Base-by-base conservation (phyloP, 176 grass and related monocot species). In the Pontederia crassipes region DNA sequence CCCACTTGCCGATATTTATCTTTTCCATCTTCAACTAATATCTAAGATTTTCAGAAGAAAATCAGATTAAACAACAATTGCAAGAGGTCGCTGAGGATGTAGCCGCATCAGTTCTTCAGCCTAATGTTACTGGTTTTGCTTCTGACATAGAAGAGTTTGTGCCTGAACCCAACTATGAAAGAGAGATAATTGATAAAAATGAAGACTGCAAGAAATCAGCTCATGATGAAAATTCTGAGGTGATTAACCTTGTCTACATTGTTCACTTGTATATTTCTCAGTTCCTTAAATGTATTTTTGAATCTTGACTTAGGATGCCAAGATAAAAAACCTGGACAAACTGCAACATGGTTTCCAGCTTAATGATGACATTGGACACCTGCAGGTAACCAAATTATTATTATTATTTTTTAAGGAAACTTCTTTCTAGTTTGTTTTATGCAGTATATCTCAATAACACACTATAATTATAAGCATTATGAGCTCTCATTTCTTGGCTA, bases 41-140 rank as follows among this genome's bases (percentile, higher is more conserved):
- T 52, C 28, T 70, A 28, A 69, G 61, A 82, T 77, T 75, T 71
- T 74, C 74, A 59, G 86, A 87, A 68, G 86, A 96, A 56, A 83
- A 90, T 54, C 75, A 55, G 58, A 62, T 89, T 49, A 96, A 86
- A 46, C 75, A 58, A 14, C 90, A 90, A 62, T 62, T 90, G 67
- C 91, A 96, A 82, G 83, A 70, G 79, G 86, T 96, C 56, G 91
- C 91, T 66, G 86, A 96, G 78, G 83, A 59, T 69, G 86, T 87
- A 59, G 91, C 86, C 76, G 86, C 83, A 66, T 83, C 75, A 48
- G 83, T 82, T 82, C 78, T 90, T 73, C 85, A 81, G 74, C 75
- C 82, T 29, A 68, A 82, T 67, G 64, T 62, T 77, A 59, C 85
- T 49, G 85, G 45, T 32, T n/a, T 11, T 35, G 14, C 46, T 52